Evolutionary conservation across 2,329 filamentous ascomycete species (phyloP).

Genomic region (Parasarocladium wereldwijsianum): DNA sequence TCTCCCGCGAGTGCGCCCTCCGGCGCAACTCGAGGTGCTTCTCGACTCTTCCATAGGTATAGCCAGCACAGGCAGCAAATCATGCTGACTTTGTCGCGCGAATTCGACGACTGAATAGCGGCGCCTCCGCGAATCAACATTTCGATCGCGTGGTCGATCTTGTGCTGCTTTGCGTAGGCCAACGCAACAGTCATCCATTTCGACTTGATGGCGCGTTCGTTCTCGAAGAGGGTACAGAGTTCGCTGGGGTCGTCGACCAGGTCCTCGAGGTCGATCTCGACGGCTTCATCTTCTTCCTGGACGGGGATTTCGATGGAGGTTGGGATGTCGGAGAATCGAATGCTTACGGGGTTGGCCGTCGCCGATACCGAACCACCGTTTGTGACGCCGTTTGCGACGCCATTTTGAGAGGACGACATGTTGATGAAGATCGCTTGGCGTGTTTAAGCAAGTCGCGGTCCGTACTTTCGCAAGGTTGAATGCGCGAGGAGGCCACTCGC

Average conservation of each 20-base stretch:
- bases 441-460: background rate
- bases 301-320: slow-evolving; percentile 52
- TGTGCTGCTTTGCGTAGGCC: slow-evolving; percentile 90
- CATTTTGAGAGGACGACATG: slow-evolving; percentile 30
- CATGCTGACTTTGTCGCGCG: slow-evolving; percentile 74
- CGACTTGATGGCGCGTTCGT: slow-evolving; percentile 76
- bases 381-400: slow-evolving; percentile 25
- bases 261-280: slow-evolving; percentile 87
- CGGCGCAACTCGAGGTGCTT: slow-evolving; percentile 49
- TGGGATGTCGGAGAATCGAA: slow-evolving; percentile 50
- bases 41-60: slow-evolving; percentile 76
- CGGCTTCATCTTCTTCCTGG: slow-evolving; percentile 54
- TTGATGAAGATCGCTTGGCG: slow-evolving; percentile 5
- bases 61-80: slow-evolving; percentile 81
- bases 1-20: slow-evolving; percentile 54
- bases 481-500: slow-evolving; percentile 1
- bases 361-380: slow-evolving; percentile 25
- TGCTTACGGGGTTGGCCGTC: slow-evolving; percentile 25
- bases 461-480: background rate
- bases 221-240: slow-evolving; percentile 87
- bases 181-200: slow-evolving; percentile 98
- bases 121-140: slow-evolving; percentile 60
- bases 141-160: slow-evolving; percentile 71
- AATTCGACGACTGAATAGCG: slow-evolving; percentile 55
- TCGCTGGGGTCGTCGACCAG: slow-evolving; percentile 89